These are phyloP conservation scores for Bifiguratus adelaidae DNA, from an alignment of 192 early-diverging fungal species.

Conservation along the genomic window DNA sequence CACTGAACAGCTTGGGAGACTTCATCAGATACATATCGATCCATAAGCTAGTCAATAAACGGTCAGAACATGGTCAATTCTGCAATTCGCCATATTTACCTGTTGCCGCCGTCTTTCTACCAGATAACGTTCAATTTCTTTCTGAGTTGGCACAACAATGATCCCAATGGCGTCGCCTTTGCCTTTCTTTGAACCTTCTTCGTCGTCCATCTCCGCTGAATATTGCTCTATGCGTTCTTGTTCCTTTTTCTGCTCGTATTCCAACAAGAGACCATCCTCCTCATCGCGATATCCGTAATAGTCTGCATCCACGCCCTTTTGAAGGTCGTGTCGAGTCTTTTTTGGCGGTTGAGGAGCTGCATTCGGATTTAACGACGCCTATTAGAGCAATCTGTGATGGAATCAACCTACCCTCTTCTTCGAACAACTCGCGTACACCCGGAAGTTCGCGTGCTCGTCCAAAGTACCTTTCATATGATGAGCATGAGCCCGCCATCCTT, in stretches of 20 bases:
- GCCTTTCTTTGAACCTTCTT: background rate
- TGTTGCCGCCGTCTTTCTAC: conserved; percentile 61
- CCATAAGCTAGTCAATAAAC: no score
- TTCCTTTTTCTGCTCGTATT: conserved; percentile 62
- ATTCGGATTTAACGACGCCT: background rate
- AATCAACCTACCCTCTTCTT: conserved; percentile 44
- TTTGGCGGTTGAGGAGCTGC: conserved; percentile 29
- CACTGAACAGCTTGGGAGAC: no score
- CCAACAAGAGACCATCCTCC: conserved; percentile 71
- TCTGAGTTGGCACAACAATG: conserved; percentile 49
- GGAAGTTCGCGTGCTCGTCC: conserved; percentile 91
- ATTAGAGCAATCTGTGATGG: background rate
- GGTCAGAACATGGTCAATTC: no score
- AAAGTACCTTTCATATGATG: conserved; percentile 58
- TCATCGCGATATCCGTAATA: conserved; percentile 96
- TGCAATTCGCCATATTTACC: conserved; percentile 18
- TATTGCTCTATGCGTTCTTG: conserved; percentile 10
- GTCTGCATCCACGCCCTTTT: conserved; percentile 75
- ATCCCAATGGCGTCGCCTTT: background rate
- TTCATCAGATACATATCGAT: no score
- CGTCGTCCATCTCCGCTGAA: background rate
- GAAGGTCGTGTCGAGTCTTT: conserved; percentile 59
- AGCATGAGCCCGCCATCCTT: background rate
- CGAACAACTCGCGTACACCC: conserved; percentile 88
- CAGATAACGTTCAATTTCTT: conserved; percentile 67